A percentile compares a stretch with the other conserved stretches of the same genome.
phyloP scores from a whole-genome alignment of 116 monocot genomes.

The Phalaenopsis hybrid region DNA sequence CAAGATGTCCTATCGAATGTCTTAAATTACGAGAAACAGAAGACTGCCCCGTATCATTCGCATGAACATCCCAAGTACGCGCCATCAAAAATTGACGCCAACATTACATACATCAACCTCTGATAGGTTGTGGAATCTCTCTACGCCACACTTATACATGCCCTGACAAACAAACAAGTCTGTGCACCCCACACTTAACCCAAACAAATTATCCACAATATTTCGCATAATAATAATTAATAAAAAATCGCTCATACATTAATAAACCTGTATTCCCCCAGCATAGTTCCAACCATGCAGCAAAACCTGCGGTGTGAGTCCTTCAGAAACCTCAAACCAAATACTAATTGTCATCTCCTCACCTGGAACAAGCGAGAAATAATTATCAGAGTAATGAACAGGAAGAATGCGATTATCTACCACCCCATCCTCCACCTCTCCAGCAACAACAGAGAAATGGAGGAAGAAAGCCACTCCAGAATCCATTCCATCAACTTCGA shows the following conservation, averaged over 20 bases:
- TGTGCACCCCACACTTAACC: no score
- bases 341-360: conserved; percentile 48
- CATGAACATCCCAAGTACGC: no score
- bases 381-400: conserved; percentile 90
- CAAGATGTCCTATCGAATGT: no score
- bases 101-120: no score
- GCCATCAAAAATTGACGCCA: no score
- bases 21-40: no score
- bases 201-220: no score
- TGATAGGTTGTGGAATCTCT: no score
- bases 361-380: conserved; percentile 79
- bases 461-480: conserved; percentile 82
- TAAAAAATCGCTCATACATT: background rate
- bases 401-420: conserved; percentile 84
- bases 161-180: no score
- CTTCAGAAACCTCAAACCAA: conserved; percentile 63
- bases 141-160: no score
- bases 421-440: conserved; percentile 16
- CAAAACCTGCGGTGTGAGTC: conserved; percentile 49
- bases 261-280: conserved; percentile 7
- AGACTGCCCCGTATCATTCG: no score
- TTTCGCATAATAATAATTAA: no score
- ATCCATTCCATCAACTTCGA: conserved; percentile 37
- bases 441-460: conserved; percentile 67
- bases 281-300: conserved; percentile 80